Conservation (phyloP, 495 filamentous ascomycete species). For the Penicillium canariense region DNA sequence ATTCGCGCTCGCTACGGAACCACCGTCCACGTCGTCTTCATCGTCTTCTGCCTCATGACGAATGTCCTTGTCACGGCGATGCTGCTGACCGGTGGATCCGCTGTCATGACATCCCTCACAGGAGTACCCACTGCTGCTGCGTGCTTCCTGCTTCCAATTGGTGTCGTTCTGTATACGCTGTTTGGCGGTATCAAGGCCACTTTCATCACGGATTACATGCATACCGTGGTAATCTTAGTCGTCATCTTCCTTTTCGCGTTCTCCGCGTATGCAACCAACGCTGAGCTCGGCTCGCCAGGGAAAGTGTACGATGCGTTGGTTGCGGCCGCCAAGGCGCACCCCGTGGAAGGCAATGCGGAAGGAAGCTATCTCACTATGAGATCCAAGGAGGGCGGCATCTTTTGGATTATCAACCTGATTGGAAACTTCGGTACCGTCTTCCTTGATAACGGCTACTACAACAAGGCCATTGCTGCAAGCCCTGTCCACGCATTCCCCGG, state of each 20-base stretch:
- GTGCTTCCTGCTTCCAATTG: conserved; percentile 85
- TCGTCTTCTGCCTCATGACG: conserved; percentile 77
- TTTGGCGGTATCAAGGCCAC: conserved; percentile 79
- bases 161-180: conserved; percentile 77
- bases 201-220: conserved; percentile 76
- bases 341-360: conserved; percentile 79
- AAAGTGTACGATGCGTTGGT: conserved; percentile 80
- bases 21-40: conserved; percentile 69
- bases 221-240: conserved; percentile 83
- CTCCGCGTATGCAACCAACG: conserved; percentile 76
- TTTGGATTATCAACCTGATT: conserved; percentile 94
- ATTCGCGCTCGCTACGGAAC: conserved; percentile 62
- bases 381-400: conserved; percentile 82
- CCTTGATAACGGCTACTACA: conserved; percentile 82
- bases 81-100: conserved; percentile 87
- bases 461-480: conserved; percentile 91
- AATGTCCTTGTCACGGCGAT: conserved; percentile 89
- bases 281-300: conserved; percentile 72
- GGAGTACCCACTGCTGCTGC: conserved; percentile 85
- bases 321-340: conserved; percentile 65
- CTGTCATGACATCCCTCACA: conserved; percentile 79
- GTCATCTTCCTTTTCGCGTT: conserved; percentile 92
- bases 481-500: conserved; percentile 88
- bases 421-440: conserved; percentile 67
- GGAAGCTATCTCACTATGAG: conserved; percentile 92